Percentiles rank a stretch among this genome's conserved stretches.
phyloP scores from a whole-genome alignment of 129 eudicot genomes.

The Escallonia rubra region DNA sequence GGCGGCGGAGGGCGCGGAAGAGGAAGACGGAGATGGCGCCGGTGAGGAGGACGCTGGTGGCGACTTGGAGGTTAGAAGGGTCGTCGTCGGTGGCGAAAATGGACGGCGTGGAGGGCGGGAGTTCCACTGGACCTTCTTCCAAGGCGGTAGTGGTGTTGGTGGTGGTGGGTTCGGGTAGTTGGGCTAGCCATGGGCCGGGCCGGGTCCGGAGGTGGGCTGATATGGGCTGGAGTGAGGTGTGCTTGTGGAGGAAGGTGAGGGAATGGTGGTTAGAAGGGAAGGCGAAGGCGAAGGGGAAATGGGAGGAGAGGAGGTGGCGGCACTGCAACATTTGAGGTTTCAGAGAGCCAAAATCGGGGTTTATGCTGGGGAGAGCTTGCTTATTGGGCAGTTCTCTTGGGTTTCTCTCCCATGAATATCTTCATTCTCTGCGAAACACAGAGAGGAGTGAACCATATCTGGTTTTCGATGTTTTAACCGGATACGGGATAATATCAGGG shows the following conservation, averaged over 20 bases:
- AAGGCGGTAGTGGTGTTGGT: slow-evolving; percentile 9
- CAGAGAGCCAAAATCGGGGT: not conserved
- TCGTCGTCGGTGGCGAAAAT: slow-evolving; percentile 65
- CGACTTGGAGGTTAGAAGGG: slow-evolving; percentile 67
- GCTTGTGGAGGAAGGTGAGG: slow-evolving; percentile 21
- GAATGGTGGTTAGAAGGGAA: slow-evolving; percentile 19
- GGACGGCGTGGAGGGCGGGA: slow-evolving; percentile 50
- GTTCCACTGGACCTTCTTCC: slow-evolving; percentile 72
- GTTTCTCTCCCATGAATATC: too few relatives aligned
- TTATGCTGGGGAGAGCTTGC: too few relatives aligned
- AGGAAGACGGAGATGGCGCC: slow-evolving; percentile 89
- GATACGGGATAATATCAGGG: too few relatives aligned
- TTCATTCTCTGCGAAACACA: too few relatives aligned
- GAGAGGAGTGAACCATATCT: too few relatives aligned
- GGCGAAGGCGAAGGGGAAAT: not conserved
- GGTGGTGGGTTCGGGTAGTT: slow-evolving; percentile 27
- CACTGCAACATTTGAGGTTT: slow-evolving; percentile 27
- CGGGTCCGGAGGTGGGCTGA: slow-evolving; percentile 19
- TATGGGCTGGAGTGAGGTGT: slow-evolving; percentile 13
- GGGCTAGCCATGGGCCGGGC: slow-evolving; percentile 39
- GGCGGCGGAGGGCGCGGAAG: slow-evolving; percentile 88
- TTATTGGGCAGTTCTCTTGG: too few relatives aligned
- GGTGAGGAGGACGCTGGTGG: slow-evolving; percentile 89
- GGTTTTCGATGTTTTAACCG: too few relatives aligned
- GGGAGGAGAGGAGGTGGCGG: slow-evolving; percentile 12